Conservation (phyloP, 176 grass and related monocot genomes). For the Leersia perrieri region DNA sequence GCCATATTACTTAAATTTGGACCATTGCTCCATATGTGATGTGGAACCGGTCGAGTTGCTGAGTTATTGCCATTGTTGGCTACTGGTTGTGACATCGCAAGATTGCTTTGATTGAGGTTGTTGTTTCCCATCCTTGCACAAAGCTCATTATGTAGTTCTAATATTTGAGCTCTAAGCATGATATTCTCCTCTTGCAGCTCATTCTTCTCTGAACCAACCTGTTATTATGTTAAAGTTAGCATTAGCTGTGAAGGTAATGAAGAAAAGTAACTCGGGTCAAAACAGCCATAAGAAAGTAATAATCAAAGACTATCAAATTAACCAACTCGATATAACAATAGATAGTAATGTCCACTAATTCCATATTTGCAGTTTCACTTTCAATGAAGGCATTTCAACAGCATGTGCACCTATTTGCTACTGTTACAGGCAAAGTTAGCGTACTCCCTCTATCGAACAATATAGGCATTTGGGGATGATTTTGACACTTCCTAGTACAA, state of each 20-base stretch:
- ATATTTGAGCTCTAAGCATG: slow-evolving; percentile 44
- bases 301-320: not conserved
- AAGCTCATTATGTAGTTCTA: slow-evolving; percentile 54
- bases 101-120: slow-evolving; percentile 19
- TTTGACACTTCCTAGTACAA: no score
- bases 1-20: slow-evolving; percentile 11
- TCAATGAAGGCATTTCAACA: slow-evolving; percentile 13
- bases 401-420: not conserved
- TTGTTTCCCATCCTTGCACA: slow-evolving; percentile 31
- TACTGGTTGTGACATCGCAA: slow-evolving; percentile 7
- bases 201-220: slow-evolving; percentile 60
- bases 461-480: no score
- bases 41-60: slow-evolving; percentile 6
- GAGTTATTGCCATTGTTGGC: slow-evolving; percentile 4
- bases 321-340: not conserved
- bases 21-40: slow-evolving; percentile 29
- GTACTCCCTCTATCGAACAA: no score
- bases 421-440: not conserved
- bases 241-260: not conserved
- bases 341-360: not conserved
- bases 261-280: not conserved
- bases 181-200: slow-evolving; percentile 71
- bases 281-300: slow-evolving; percentile 11
- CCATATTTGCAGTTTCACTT: not conserved
- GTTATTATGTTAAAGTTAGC: not conserved